phyloP scores from a whole-genome alignment of 176 grass and related monocot species.

The Melocanna baccifera region DNA sequence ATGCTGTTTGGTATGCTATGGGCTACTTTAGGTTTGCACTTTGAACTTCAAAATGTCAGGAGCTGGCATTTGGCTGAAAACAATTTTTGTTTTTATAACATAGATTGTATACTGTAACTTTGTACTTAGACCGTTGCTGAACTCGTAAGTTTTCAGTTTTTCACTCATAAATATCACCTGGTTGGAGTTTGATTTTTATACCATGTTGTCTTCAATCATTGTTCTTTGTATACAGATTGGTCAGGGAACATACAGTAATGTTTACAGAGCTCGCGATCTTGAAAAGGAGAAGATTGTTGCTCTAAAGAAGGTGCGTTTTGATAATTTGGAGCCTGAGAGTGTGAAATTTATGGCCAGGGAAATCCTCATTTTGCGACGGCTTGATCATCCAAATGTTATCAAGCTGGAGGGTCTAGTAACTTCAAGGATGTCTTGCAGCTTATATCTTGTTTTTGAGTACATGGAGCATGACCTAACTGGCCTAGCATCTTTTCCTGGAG shows the following conservation, averaged over 20 bases:
- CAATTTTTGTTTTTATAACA: neutral
- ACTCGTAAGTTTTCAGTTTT: neutral
- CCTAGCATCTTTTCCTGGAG: conserved; percentile 84
- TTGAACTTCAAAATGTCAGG: neutral
- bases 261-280: conserved; percentile 90
- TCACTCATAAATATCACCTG: neutral
- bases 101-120: neutral
- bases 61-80: neutral
- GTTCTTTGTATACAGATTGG: conserved; percentile 75
- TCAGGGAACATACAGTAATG: conserved; percentile 97
- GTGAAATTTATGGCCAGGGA: conserved; percentile 98
- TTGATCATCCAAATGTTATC: conserved; percentile 97
- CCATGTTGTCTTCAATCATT: neutral
- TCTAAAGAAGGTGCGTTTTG: conserved; percentile 96
- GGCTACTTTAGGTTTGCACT: neutral
- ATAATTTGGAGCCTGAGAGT: conserved; percentile 98
- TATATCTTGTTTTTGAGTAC: conserved; percentile 99
- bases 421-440: conserved; percentile 97
- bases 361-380: conserved; percentile 90
- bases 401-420: conserved; percentile 97
- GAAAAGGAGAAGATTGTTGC: conserved; percentile 92
- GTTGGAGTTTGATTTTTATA: neutral
- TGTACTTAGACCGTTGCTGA: neutral
- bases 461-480: conserved; percentile 98
- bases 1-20: neutral